phyloP scores from a whole-genome alignment of 78 protist genomes.

The Emiliania huxleyi region DNA sequence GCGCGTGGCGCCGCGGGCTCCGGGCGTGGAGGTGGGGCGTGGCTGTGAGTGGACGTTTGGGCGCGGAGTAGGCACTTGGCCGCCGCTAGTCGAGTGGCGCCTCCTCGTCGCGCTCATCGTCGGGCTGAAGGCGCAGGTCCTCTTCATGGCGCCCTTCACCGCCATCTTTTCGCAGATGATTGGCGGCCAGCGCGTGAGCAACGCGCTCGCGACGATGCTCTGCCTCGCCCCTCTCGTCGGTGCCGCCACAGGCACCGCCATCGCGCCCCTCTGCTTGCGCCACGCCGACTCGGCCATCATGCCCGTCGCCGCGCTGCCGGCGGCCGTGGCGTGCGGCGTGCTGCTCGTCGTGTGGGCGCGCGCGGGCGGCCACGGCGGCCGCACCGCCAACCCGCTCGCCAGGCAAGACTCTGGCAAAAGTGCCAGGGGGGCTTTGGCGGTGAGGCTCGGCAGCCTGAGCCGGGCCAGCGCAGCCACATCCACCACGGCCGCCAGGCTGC shows the following conservation, averaged over 20 bases:
- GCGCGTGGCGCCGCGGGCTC: too few relatives aligned
- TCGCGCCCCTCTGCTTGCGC: not conserved
- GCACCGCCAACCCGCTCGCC: not conserved
- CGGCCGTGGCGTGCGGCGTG: not conserved
- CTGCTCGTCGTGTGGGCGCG: not conserved
- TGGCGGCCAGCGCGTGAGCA: not conserved
- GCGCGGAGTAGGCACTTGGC: too few relatives aligned
- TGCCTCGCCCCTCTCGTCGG: not conserved
- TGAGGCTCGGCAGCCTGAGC: too few relatives aligned
- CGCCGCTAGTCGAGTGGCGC: not conserved
- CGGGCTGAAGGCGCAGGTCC: constrained; percentile 20
- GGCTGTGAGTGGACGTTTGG: too few relatives aligned
- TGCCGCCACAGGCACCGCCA: not conserved
- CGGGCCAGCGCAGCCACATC: too few relatives aligned
- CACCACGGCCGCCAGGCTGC: too few relatives aligned
- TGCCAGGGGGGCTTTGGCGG: too few relatives aligned
- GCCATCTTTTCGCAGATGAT: not conserved
- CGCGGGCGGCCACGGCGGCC: not conserved
- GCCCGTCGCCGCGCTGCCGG: not conserved
- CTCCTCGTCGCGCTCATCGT: not conserved
- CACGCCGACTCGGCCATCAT: not conserved
- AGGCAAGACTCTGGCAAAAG: too few relatives aligned
- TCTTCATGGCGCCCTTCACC: constrained; percentile 18
- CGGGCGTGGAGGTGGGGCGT: too few relatives aligned
- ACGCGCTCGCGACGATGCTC: not conserved